Evolutionary conservation across 2,329 filamentous ascomycete species (phyloP).

Genomic region (Thelonectria blattea): DNA sequence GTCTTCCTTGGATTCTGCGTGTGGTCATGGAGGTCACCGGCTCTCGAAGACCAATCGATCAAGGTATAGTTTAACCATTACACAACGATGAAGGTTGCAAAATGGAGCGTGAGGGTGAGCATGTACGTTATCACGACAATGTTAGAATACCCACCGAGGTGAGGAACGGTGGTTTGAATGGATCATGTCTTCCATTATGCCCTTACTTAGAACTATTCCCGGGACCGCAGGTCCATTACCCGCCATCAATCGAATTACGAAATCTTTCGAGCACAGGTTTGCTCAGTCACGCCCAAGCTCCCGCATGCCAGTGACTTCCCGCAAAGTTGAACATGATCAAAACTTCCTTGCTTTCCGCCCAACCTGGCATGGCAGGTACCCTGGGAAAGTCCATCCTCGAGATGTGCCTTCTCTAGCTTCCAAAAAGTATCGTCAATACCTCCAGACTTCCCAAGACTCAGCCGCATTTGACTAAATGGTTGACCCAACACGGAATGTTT

Average conservation of each 20-base stretch:
- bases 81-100: too few species aligned
- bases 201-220: background rate
- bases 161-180: background rate
- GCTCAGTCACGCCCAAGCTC: conserved; percentile 26
- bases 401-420: too few species aligned
- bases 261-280: conserved; percentile 29
- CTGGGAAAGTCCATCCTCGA: background rate
- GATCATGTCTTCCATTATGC: background rate
- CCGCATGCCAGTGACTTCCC: conserved; percentile 27
- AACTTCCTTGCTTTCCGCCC: conserved; percentile 18
- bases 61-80: background rate
- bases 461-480: too few species aligned
- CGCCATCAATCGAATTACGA: background rate
- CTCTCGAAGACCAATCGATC: background rate
- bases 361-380: conserved; percentile 23
- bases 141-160: background rate
- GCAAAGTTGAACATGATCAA: conserved; percentile 16
- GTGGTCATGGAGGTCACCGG: conserved; percentile 5
- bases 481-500: too few species aligned
- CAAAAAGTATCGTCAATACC: too few species aligned
- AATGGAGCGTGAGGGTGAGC: background rate
- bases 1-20: background rate
- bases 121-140: background rate
- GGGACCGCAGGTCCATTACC: background rate
- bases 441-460: too few species aligned